Conservation (phyloP, 176 grass and related monocot species). For the Olyra latifolia region DNA sequence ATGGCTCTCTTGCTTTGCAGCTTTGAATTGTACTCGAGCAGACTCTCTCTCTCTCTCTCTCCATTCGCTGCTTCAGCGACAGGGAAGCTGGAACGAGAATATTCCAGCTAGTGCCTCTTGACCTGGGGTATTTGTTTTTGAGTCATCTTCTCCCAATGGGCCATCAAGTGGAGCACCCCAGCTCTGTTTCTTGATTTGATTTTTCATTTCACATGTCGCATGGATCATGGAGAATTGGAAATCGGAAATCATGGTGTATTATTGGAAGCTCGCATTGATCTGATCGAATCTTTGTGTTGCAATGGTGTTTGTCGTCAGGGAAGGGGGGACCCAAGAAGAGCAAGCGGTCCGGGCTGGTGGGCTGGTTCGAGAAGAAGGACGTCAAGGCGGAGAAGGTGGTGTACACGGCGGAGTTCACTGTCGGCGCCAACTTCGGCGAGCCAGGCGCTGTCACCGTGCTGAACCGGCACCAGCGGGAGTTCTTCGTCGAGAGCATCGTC, state of each 20-base stretch:
- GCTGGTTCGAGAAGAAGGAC: constrained; percentile 93
- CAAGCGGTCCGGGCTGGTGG: constrained; percentile 49
- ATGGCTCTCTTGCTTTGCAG: not conserved
- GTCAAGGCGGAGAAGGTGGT: constrained; percentile 69
- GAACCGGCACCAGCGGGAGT: constrained; percentile 77
- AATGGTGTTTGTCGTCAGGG: constrained; percentile 7
- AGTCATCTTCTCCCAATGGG: constrained; percentile 35
- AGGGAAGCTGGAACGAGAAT: constrained; percentile 32
- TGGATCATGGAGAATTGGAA: not conserved
- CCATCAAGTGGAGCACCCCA: constrained; percentile 13
- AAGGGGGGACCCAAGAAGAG: constrained; percentile 55
- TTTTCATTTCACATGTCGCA: not conserved
- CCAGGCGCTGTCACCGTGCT: constrained; percentile 77
- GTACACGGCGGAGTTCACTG: constrained; percentile 78
- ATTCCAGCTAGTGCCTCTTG: constrained; percentile 49
- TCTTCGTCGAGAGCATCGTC: constrained; percentile 85
- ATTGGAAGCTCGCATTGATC: not conserved
- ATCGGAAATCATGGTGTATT: not conserved
- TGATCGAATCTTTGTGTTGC: not conserved
- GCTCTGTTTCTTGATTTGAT: constrained; percentile 10
- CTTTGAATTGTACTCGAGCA: constrained; percentile 11
- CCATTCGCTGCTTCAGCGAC: constrained; percentile 1
- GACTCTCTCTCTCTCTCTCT: not conserved
- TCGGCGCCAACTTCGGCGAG: constrained; percentile 74
- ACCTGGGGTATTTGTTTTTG: not conserved